A percentile compares a stretch with the other conserved stretches of the same genome.
Evolutionary conservation across 176 grass and related monocot genomes (phyloP).

Genomic region (Olyra latifolia): DNA sequence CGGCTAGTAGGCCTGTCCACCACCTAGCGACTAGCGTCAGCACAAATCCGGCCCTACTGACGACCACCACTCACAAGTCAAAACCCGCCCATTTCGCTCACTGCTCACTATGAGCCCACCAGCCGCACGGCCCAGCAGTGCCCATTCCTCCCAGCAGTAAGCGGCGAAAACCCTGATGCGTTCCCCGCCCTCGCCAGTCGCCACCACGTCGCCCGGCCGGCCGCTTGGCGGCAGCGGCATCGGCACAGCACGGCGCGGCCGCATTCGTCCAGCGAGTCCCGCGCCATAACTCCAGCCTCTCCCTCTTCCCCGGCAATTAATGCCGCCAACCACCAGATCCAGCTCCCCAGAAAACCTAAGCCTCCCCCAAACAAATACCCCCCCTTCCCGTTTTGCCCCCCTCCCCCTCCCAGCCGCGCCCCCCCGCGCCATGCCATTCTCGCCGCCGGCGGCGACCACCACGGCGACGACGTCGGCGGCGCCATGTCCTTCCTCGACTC

Average conservation of each 20-base stretch:
- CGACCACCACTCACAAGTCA: not conserved
- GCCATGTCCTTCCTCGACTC: constrained; percentile 47
- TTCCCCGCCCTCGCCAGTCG: not conserved
- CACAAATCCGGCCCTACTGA: too few species aligned
- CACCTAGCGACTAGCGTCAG: too few species aligned
- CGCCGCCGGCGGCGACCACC: constrained; percentile 10
- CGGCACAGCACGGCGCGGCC: not conserved
- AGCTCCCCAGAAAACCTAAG: constrained; percentile 37
- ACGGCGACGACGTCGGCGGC: not conserved
- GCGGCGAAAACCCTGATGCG: constrained; percentile 12
- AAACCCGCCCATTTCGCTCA: not conserved
- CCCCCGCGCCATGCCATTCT: constrained; percentile 49
- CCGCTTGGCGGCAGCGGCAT: not conserved
- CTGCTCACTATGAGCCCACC: not conserved
- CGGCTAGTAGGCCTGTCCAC: too few species aligned
- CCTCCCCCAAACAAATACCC: constrained; percentile 44
- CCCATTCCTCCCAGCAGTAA: not conserved
- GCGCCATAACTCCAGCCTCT: constrained; percentile 52
- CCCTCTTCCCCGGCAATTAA: constrained; percentile 54
- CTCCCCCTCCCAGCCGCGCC: constrained; percentile 21
- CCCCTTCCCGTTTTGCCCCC: constrained; percentile 35
- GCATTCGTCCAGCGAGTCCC: not conserved
- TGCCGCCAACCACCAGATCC: constrained; percentile 47
- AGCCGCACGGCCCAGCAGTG: constrained; percentile 13
- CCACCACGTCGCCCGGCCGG: not conserved